Evolutionary conservation across 192 early-diverging fungal genomes (phyloP).

Genomic region (Hyaloraphidium curvatum): DNA sequence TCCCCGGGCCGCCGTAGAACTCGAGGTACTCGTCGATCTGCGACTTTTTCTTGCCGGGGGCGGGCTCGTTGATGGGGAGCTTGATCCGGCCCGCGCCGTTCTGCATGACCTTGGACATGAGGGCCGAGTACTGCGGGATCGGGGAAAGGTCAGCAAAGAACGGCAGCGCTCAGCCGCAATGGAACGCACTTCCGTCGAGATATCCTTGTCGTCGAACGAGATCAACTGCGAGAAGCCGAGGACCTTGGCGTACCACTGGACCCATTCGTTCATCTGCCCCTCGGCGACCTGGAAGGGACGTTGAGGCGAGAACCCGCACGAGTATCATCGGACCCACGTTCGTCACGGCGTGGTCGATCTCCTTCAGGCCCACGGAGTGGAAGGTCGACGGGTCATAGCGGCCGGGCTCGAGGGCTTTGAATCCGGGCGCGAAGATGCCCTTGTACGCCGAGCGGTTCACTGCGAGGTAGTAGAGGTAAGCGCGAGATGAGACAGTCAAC

Average conservation of each 20-base stretch:
- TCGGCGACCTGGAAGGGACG: conserved; percentile 11
- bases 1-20: conserved; percentile 52
- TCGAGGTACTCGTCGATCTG: conserved; percentile 89
- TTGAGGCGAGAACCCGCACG: not conserved
- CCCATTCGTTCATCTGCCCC: conserved; percentile 46
- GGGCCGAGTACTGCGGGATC: conserved; percentile 82
- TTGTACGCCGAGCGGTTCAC: conserved; percentile 65
- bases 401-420: conserved; percentile 15
- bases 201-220: conserved; percentile 92
- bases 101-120: conserved; percentile 90
- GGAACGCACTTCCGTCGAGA: conserved; percentile 13
- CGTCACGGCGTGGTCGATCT: not conserved
- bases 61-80: conserved; percentile 97
- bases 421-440: conserved; percentile 78
- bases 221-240: conserved; percentile 98
- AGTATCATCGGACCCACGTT: not conserved
- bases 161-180: not conserved
- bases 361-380: conserved; percentile 3
- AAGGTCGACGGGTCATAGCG: conserved; percentile 13
- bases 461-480: conserved; percentile 92
- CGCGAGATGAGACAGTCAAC: too few species aligned
- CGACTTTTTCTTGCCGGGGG: conserved; percentile 75
- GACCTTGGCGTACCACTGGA: conserved; percentile 47
- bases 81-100: conserved; percentile 70
- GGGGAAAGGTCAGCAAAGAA: not conserved